A percentile compares a stretch with the other conserved stretches of the same genome.
Evolutionary conservation across 2,329 filamentous ascomycete genomes (phyloP).

Genomic region (Ciborinia camelliae): DNA sequence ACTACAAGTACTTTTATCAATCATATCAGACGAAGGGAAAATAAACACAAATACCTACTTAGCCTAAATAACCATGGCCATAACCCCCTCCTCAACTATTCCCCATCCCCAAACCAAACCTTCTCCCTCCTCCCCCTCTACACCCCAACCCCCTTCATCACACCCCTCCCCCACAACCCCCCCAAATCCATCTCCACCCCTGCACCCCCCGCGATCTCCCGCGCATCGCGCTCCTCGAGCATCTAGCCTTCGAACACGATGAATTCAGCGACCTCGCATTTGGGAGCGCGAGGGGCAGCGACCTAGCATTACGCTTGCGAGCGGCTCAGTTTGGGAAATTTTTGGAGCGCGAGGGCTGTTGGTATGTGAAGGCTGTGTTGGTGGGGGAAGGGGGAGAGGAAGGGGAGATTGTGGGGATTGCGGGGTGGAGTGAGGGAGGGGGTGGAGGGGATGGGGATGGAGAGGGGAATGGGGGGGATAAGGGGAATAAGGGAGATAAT

Average conservation of each 20-base stretch:
- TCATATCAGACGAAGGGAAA: no score
- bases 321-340: constrained; percentile 7
- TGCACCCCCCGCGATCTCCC: constrained; percentile 3
- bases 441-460: constrained; percentile 1
- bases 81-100: not conserved
- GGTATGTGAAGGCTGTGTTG: constrained; percentile 25
- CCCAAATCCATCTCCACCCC: constrained; percentile 3
- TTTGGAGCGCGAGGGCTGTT: not conserved
- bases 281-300: constrained; percentile 6
- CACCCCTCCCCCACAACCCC: no score
- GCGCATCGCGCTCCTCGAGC: constrained; percentile 17
- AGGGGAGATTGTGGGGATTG: constrained; percentile 25
- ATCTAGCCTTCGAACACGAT: constrained; percentile 21
- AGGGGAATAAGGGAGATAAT: constrained; percentile 1
- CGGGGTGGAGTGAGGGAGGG: constrained; percentile 23
- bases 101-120: no score
- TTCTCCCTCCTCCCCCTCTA: not conserved
- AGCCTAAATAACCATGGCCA: no score
- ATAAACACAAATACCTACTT: no score
- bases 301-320: constrained; percentile 6
- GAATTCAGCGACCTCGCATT: constrained; percentile 23
- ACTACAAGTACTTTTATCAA: no score
- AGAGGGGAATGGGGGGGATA: not conserved
- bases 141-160: not conserved
- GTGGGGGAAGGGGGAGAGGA: not conserved